Evolutionary conservation across 2,329 filamentous ascomycete genomes (phyloP).

Genomic region (Fusarium nematophilum): DNA sequence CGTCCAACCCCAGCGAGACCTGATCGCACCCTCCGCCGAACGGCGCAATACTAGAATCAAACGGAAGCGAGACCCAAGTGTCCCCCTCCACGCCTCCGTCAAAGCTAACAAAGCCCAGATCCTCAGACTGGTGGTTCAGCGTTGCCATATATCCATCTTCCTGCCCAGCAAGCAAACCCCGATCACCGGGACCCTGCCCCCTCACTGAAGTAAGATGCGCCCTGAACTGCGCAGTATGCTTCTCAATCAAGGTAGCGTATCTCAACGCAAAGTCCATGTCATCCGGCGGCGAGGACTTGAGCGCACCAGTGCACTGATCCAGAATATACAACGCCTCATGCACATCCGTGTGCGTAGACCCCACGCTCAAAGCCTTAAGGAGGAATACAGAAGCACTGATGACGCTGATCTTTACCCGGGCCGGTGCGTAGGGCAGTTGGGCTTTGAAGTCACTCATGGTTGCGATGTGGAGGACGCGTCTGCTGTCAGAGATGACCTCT

Average conservation of each 20-base stretch:
- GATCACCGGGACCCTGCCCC: not conserved
- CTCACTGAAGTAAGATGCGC: slow-evolving; percentile 11
- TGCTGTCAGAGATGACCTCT: slow-evolving; percentile 35
- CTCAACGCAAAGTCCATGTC: slow-evolving; percentile 42
- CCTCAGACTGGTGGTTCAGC: not conserved
- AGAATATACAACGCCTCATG: slow-evolving; percentile 19
- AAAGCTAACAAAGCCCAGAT: slow-evolving; percentile 4
- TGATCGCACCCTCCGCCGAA: slow-evolving; percentile 22
- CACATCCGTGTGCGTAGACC: slow-evolving; percentile 28
- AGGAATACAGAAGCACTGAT: slow-evolving; percentile 39
- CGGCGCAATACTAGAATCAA: slow-evolving; percentile 24
- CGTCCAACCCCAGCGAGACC: slow-evolving; percentile 14
- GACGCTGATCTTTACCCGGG: slow-evolving; percentile 31
- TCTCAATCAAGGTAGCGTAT: slow-evolving; percentile 38
- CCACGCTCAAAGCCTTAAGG: slow-evolving; percentile 34
- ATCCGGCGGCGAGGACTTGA: slow-evolving; percentile 26
- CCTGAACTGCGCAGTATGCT: slow-evolving; percentile 31
- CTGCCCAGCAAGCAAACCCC: not conserved
- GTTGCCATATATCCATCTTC: slow-evolving; percentile 1
- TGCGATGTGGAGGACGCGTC: slow-evolving; percentile 24
- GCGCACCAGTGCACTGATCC: slow-evolving; percentile 29
- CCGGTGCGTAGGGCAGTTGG: slow-evolving; percentile 31
- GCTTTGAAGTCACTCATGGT: slow-evolving; percentile 22
- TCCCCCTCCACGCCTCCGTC: slow-evolving; percentile 3
- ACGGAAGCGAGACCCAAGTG: slow-evolving; percentile 21